A percentile compares a stretch with the other conserved stretches of the same genome.
These are phyloP conservation scores for Malassezia cuniculi DNA, from an alignment of 1,284 basidiomycete genomes.

Conservation along the genomic window DNA sequence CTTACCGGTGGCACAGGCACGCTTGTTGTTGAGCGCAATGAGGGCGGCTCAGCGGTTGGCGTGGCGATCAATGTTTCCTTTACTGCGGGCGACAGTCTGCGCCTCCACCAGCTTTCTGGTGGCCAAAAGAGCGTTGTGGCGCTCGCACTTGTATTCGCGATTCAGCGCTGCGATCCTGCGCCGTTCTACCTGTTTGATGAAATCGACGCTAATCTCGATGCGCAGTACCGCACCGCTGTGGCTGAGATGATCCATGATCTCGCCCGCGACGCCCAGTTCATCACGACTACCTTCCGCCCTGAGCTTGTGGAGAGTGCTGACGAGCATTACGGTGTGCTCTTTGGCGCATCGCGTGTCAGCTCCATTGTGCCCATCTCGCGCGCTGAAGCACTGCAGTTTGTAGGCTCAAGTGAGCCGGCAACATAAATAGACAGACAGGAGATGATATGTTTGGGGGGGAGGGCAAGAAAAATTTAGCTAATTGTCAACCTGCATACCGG, in stretches of 20 bases:
- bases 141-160: conserved; percentile 89
- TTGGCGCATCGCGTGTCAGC: conserved; percentile 79
- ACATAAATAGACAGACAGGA: too few relatives aligned
- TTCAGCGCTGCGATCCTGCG: conserved; percentile 97
- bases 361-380: conserved; percentile 67
- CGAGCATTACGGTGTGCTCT: conserved; percentile 97
- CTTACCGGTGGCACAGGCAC: conserved; percentile 84
- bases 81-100: conserved; percentile 86
- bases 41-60: conserved; percentile 51
- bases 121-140: conserved; percentile 97
- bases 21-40: conserved; percentile 51
- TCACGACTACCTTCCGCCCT: conserved; percentile 93
- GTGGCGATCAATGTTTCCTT: conserved; percentile 97
- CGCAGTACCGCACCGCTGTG: conserved; percentile 91
- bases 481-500: too few relatives aligned
- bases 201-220: conserved; percentile 95
- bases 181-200: conserved; percentile 99
- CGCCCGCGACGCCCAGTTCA: conserved; percentile 78
- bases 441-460: too few relatives aligned
- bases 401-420: too few relatives aligned
- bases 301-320: conserved; percentile 91
- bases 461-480: too few relatives aligned
- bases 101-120: conserved; percentile 91
- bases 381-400: conserved; percentile 75
- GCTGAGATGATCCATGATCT: conserved; percentile 91